phyloP scores from a whole-genome alignment of 1,284 basidiomycete species.

The Laetiporus sulphureus region DNA sequence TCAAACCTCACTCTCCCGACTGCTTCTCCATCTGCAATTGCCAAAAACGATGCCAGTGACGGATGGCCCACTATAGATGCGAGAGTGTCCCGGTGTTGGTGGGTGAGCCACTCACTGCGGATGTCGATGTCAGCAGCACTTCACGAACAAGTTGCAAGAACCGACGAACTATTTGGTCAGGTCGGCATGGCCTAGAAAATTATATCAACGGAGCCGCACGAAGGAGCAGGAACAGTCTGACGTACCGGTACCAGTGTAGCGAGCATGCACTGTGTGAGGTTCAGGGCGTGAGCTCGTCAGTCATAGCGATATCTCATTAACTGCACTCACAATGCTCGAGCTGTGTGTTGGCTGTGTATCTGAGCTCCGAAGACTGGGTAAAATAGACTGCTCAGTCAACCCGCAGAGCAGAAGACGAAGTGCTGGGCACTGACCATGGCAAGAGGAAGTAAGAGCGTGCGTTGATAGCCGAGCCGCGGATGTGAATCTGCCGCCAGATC shows the following conservation, averaged over 20 bases:
- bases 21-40: slow-evolving; percentile 91
- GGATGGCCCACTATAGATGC: slow-evolving; percentile 91
- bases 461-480: slow-evolving; percentile 3
- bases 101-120: slow-evolving; percentile 93
- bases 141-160: too few relatives aligned
- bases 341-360: slow-evolving; percentile 93
- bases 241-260: slow-evolving; percentile 90
- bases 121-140: too few relatives aligned
- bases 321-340: slow-evolving; percentile 80
- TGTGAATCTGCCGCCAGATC: slow-evolving; percentile 1
- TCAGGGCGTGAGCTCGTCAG: too few relatives aligned
- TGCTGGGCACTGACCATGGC: slow-evolving; percentile 41
- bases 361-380: slow-evolving; percentile 76
- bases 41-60: slow-evolving; percentile 78
- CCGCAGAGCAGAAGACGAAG: too few relatives aligned
- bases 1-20: slow-evolving; percentile 91
- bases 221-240: too few relatives aligned
- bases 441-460: slow-evolving; percentile 13
- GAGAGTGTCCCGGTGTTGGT: slow-evolving; percentile 94
- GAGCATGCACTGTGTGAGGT: slow-evolving; percentile 78
- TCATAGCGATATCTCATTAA: too few relatives aligned
- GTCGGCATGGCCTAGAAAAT: slow-evolving; percentile 78
- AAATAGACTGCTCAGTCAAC: too few relatives aligned
- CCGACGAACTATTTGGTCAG: slow-evolving; percentile 89
- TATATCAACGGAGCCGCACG: too few relatives aligned